Evolutionary conservation across 768 basidiomycete species (phyloP).

Genomic region (Strobilomyces dryophilus): DNA sequence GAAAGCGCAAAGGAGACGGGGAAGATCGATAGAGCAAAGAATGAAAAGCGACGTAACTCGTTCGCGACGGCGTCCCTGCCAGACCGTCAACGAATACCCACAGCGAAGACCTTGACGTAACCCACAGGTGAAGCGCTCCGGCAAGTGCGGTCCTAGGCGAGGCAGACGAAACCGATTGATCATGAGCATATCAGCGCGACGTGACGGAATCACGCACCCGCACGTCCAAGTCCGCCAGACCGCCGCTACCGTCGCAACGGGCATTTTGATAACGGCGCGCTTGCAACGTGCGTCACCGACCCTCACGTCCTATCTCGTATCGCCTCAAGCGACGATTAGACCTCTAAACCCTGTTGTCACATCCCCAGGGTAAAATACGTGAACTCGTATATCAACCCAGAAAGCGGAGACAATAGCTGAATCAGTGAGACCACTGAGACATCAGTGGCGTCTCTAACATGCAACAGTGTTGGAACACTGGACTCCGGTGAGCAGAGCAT

Average conservation of each 20-base stretch:
- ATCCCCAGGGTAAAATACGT: not conserved
- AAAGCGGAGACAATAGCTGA: not conserved
- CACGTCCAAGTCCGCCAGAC: not conserved
- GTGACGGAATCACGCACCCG: not conserved
- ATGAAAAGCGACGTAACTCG: no score
- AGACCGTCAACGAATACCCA: not conserved
- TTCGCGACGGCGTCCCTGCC: not conserved
- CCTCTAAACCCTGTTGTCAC: not conserved
- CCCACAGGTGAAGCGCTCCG: not conserved
- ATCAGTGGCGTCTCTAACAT: no score
- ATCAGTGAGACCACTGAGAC: not conserved
- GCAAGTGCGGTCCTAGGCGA: not conserved
- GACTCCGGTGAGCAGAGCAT: not conserved
- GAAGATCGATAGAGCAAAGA: no score
- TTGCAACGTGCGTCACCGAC: not conserved
- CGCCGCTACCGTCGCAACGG: no score
- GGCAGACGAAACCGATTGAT: not conserved
- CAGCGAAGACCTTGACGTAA: not conserved
- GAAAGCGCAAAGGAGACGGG: no score
- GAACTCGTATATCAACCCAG: not conserved
- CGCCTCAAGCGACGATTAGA: conserved; percentile 2
- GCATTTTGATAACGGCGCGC: not conserved
- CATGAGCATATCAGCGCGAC: not conserved
- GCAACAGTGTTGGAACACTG: no score
- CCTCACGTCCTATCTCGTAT: conserved; percentile 2